Evolutionary conservation across 148 eudicot species (phyloP).

Genomic region (Agrostemma githago): DNA sequence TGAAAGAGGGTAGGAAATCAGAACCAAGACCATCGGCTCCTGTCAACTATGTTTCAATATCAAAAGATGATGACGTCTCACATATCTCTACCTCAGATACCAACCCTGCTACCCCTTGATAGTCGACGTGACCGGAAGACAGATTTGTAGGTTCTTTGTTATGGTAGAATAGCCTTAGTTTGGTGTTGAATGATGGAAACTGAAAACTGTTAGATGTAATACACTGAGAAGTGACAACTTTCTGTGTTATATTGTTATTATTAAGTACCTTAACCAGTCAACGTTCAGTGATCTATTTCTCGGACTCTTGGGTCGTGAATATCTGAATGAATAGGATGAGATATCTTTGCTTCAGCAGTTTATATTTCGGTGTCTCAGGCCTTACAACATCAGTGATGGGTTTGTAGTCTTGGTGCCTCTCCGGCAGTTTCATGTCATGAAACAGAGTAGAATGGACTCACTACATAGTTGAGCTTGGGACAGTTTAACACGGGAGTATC

Average conservation of each 20-base stretch:
- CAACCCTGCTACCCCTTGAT: constrained; percentile 59
- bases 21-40: constrained; percentile 68
- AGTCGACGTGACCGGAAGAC: constrained; percentile 21
- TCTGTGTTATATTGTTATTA: constrained; percentile 26
- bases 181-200: constrained; percentile 24
- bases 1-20: constrained; percentile 59
- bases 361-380: too few relatives aligned
- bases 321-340: background rate
- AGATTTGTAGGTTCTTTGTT: constrained; percentile 19
- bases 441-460: too few relatives aligned
- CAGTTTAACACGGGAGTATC: too few relatives aligned
- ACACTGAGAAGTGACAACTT: constrained; percentile 20
- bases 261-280: constrained; percentile 30
- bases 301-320: background rate
- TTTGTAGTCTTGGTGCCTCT: too few relatives aligned
- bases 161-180: constrained; percentile 24
- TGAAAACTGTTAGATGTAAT: constrained; percentile 19
- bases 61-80: constrained; percentile 78
- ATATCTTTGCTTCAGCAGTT: too few relatives aligned
- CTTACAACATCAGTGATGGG: too few relatives aligned
- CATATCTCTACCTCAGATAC: constrained; percentile 68
- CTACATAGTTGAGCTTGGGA: too few relatives aligned
- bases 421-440: too few relatives aligned
- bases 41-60: constrained; percentile 62
- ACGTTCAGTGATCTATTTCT: constrained; percentile 12